Evolutionary conservation across 2,329 filamentous ascomycete species (phyloP), one percentile per base, ranked within the genome.

Genomic region (Colletotrichum sp.): DNA sequence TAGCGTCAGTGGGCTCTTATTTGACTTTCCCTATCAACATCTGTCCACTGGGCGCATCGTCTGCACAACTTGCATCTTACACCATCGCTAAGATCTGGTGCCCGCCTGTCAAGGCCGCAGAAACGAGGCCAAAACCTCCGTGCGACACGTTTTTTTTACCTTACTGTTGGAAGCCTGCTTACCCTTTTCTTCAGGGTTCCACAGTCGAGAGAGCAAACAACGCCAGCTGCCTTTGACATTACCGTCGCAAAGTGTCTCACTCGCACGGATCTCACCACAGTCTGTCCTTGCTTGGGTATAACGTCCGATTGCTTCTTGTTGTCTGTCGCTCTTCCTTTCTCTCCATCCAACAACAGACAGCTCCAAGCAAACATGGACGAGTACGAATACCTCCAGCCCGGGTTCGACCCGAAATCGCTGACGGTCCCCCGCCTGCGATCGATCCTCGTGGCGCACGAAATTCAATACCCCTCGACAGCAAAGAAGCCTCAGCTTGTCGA

Each of bases 401-500:
- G 91, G 80, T 98, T 98, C 83, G 95, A 99, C 83, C 92, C 97
- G 24, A 90, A 90, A 81, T 92, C 90, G 78, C 91, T 98, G 77
- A 98, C 96, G 2, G 92, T 98, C 65, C 96, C 97, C 32, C 94
- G 94, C 61, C 89, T 99, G 79, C 95, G 97, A 80, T 96, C 94
- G 64, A 97, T 98, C 78, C 92, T 99, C 73, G 94, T 98, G 81
- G 94, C 92, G 78, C 95, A 99, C 86, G 94, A 96, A 82, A 88
- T 98, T 81, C 87, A 92, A 48, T 98, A 98, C 82, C 94, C 96
- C 7, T 93, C 95, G 0, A 96, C 93, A 6, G 96, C 97, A 14
- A 99, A 98, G 87, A 99, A 99, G 87, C 87, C 92, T 0, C 94
- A 98, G 81, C 92, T 99, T 26, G 89, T 99, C 75, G 92, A 94